Conservation (phyloP, 2,329 filamentous ascomycete species). For the Fonsecaea monophora region DNA sequence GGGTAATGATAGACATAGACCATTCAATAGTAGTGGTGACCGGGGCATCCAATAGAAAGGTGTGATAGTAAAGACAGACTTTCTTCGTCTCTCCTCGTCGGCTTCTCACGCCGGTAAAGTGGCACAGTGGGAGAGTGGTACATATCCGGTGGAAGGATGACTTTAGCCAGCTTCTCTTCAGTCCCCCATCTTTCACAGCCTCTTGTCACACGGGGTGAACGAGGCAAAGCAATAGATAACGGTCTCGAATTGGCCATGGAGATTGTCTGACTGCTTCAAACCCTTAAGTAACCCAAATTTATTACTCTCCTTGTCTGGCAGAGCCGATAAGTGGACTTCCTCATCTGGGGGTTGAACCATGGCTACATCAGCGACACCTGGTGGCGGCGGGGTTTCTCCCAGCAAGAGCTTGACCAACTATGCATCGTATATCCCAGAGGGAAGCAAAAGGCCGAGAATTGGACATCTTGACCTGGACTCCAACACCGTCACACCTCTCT, state of each 20-base stretch:
- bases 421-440: constrained; percentile 16
- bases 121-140: no score
- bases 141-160: no score
- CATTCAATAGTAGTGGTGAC: no score
- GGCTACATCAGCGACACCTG: neutral
- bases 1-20: neutral
- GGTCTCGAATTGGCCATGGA: neutral
- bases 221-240: neutral
- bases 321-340: neutral
- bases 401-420: constrained; percentile 22
- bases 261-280: neutral
- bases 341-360: neutral
- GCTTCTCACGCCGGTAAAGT: no score
- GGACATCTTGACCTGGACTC: constrained; percentile 52
- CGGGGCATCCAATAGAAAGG: no score
- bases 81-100: no score
- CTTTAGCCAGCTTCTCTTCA: no score
- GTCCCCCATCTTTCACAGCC: neutral
- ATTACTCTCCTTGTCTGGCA: neutral
- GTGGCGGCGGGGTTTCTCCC: neutral
- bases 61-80: no score
- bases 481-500: constrained; percentile 52
- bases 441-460: constrained; percentile 43
- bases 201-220: neutral
- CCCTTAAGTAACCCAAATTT: neutral